Evolutionary conservation across 2,329 filamentous ascomycete species (phyloP).

Genomic region (Sphaerulina vaccinii): DNA sequence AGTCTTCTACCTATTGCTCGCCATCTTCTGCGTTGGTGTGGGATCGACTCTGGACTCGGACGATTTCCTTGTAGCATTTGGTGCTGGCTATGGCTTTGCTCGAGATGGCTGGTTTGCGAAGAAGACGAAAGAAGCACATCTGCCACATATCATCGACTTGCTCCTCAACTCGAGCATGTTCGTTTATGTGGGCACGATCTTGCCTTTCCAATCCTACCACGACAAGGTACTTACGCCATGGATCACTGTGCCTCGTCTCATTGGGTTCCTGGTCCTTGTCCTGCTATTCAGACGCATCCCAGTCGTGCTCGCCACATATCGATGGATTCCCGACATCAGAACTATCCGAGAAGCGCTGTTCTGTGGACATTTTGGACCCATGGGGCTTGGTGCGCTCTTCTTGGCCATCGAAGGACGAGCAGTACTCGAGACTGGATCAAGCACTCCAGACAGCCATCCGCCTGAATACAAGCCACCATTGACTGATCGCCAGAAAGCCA

Average conservation of each 20-base stretch:
- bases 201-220: conserved; percentile 52
- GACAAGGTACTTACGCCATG: conserved; percentile 40
- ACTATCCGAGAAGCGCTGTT: conserved; percentile 56
- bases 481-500: conserved; percentile 39
- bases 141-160: conserved; percentile 55
- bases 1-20: conserved; percentile 57
- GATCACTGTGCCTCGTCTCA: conserved; percentile 43
- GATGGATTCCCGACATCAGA: conserved; percentile 49
- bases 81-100: conserved; percentile 56
- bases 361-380: conserved; percentile 57
- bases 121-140: conserved; percentile 46
- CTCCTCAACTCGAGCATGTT: conserved; percentile 57
- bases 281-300: conserved; percentile 55
- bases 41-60: conserved; percentile 54
- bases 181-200: conserved; percentile 56
- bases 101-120: conserved; percentile 55
- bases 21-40: conserved; percentile 53
- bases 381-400: conserved; percentile 58
- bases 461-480: conserved; percentile 38
- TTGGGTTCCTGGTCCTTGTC: conserved; percentile 51
- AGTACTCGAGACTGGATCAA: conserved; percentile 51
- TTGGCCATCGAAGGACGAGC: conserved; percentile 57
- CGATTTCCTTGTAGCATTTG: conserved; percentile 58
- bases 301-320: conserved; percentile 50
- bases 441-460: conserved; percentile 47